Percentiles rank a stretch among this genome's conserved stretches.
phyloP scores from a whole-genome alignment of 1,284 basidiomycete genomes.

The Apiotrichum gamsii region DNA sequence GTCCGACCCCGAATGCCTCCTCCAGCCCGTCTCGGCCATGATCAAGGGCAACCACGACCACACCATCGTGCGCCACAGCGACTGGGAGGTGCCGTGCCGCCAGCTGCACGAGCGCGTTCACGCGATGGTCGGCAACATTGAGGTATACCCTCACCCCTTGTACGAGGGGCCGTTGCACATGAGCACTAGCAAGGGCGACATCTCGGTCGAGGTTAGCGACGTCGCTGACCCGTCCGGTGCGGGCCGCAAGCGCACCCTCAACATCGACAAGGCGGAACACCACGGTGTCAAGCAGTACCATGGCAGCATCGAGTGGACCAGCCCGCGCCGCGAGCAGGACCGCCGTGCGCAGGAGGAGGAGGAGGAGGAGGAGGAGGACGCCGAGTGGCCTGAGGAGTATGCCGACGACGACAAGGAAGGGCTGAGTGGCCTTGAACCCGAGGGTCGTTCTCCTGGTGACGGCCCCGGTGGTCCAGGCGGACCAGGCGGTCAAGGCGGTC shows the following conservation, averaged over 20 bases:
- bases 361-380: neutral
- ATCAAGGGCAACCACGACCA: constrained; percentile 5
- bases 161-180: constrained; percentile 13
- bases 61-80: constrained; percentile 9
- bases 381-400: neutral
- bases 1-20: constrained; percentile 4
- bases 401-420: neutral
- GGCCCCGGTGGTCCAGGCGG: too few species aligned
- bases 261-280: neutral
- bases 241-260: neutral
- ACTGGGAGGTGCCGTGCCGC: constrained; percentile 17
- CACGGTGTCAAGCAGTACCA: neutral
- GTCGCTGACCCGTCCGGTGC: neutral
- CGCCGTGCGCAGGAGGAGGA: neutral
- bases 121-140: constrained; percentile 8
- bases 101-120: constrained; percentile 1
- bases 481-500: too few species aligned
- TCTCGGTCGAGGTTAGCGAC: constrained; percentile 3
- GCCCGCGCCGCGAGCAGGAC: neutral
- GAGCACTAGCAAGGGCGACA: constrained; percentile 6
- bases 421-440: too few species aligned
- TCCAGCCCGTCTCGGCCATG: constrained; percentile 8
- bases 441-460: too few species aligned
- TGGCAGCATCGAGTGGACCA: neutral
- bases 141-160: constrained; percentile 13